Conservation (phyloP, 768 basidiomycete species). For the Russula compacta region DNA sequence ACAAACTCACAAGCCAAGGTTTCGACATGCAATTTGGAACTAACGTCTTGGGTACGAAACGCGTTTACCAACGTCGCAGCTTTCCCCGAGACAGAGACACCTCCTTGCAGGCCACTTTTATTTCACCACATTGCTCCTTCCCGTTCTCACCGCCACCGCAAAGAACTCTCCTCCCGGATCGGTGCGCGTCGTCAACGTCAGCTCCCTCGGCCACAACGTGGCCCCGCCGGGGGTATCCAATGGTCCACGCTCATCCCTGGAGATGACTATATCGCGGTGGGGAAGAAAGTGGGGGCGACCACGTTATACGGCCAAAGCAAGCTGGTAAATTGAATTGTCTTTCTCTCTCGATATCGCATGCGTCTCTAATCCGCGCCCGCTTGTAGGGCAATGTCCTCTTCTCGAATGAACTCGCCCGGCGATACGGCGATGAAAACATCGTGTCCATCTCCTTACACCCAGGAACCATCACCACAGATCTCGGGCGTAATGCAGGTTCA, state of each 20-base stretch:
- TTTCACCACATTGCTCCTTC: not conserved
- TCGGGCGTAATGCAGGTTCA: not conserved
- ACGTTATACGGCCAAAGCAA: not conserved
- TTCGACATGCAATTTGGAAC: conserved; percentile 1
- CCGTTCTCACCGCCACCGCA: not conserved
- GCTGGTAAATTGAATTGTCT: not conserved
- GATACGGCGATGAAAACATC: not conserved
- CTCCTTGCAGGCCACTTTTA: not conserved
- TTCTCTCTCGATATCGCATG: not conserved
- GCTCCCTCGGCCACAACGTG: not conserved
- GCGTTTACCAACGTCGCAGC: no score
- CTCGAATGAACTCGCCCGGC: not conserved
- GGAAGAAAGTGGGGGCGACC: not conserved
- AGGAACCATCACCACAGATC: not conserved
- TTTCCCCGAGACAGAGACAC: not conserved
- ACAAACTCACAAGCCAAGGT: not conserved
- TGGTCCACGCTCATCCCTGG: not conserved
- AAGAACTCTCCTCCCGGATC: not conserved
- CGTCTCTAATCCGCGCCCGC: no score
- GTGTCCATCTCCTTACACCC: not conserved
- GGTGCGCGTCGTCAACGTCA: conserved; percentile 1
- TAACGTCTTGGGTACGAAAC: not conserved
- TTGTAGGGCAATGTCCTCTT: not conserved
- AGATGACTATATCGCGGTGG: not conserved
- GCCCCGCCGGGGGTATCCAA: not conserved